These are phyloP conservation scores for Ustilago nuda DNA, from an alignment of 1,284 basidiomycete species.

Conservation along the genomic window DNA sequence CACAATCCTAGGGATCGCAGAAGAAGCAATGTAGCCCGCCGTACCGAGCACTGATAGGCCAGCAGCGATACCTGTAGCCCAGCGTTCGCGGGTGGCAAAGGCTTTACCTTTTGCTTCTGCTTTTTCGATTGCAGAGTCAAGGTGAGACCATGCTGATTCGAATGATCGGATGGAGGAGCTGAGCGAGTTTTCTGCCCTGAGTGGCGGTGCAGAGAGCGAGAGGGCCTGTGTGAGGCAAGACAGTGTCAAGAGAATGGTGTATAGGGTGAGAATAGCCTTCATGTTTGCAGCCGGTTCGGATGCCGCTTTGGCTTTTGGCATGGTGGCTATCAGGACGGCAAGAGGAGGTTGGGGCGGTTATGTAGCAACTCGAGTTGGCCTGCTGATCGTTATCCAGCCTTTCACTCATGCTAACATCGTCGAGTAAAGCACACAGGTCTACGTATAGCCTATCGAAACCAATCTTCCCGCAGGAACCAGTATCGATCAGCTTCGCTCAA, in stretches of 20 bases:
- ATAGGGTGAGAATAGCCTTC: background rate
- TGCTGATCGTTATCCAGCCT: too few species aligned
- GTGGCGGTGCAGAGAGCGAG: background rate
- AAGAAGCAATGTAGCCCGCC: slow-evolving; percentile 12
- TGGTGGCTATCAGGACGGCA: background rate
- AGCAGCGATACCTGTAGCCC: background rate
- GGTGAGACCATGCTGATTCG: slow-evolving; percentile 8
- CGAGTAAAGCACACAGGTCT: too few species aligned
- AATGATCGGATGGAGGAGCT: slow-evolving; percentile 6
- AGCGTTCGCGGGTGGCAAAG: background rate
- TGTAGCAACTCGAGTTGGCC: too few species aligned
- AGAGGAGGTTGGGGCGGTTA: too few species aligned
- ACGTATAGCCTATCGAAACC: too few species aligned
- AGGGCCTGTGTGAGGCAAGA: background rate
- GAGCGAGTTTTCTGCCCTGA: background rate
- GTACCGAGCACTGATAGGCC: slow-evolving; percentile 6
- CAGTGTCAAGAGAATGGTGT: background rate
- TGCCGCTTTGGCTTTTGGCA: background rate
- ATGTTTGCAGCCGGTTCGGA: background rate
- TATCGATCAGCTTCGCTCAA: too few species aligned
- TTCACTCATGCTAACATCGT: too few species aligned
- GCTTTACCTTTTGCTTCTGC: background rate
- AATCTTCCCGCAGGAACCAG: too few species aligned
- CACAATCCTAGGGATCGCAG: slow-evolving; percentile 4
- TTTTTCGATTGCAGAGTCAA: slow-evolving; percentile 11